Base-by-base conservation (phyloP, 306 rosid genomes). In the Citrullus amarus region DNA sequence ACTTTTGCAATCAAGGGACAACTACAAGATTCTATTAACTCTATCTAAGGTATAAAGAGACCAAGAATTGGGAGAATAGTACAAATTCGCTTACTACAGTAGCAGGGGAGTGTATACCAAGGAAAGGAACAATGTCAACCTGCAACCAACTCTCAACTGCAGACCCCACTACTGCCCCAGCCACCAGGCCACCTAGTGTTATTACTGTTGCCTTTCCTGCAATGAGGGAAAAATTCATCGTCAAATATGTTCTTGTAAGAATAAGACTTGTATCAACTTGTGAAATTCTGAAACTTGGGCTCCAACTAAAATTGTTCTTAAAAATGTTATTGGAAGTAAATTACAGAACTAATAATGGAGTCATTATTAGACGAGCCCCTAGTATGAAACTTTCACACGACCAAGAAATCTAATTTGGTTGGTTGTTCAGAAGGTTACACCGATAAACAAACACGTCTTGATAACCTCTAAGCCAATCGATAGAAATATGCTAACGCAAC, bases 101-200 rank as follows among this genome's bases (percentile, higher is more conserved):
- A 79, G 97, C 99, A 83, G 99, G 99, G 78, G 96, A 92, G 85
- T 87, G 93, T 78, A 95, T 82, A 80, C 97, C 99, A 69, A 95
- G 89, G 86, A 95, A 91, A 46, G 99, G 99, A 82, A 95, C 96
- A 77, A 95, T 75, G 84, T 95, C 99, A 38, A 95, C 99, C 84
- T 95, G 99, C 86, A 95, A 86, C 97, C 93, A 95, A 86, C 81
- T 92, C 89, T 95, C 99, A 76, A 95, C 90, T 13, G 85, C 90
- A 74, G 99, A 92, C 43, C 99, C 99, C 76, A 92, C 96, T 57
- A 90, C 96, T 0, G 97, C 99, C 3, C 99, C 97, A 20, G 91
- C 92, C 57, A 91, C 86, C 51, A 95, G 97, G 79, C 99, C 99
- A 67, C 97, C 97, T n/a, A 95, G 73, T 80, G 93, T 92, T 81